Evolutionary conservation across 78 protist genomes (phyloP).

Genomic region (Speleostelium caveatum): DNA sequence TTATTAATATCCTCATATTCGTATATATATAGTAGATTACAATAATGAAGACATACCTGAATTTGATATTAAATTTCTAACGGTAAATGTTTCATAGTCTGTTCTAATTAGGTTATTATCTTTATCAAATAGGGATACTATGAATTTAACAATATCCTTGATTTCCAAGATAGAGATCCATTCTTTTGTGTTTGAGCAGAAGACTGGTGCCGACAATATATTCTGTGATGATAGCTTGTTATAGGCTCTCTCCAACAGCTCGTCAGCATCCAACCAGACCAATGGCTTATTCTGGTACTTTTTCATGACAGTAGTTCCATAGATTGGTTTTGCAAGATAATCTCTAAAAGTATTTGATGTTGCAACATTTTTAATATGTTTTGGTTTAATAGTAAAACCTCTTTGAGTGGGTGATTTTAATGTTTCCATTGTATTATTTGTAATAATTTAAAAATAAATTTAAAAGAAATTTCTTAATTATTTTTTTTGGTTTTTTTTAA

Average conservation of each 20-base stretch:
- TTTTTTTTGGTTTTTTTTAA: no score
- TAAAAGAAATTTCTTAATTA: no score
- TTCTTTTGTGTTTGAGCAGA: conserved; percentile 2
- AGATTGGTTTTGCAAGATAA: not conserved
- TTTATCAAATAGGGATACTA: conserved; percentile 34
- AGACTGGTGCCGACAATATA: conserved; percentile 49
- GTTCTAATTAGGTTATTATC: conserved; percentile 21
- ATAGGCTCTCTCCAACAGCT: conserved; percentile 17
- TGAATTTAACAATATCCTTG: conserved; percentile 22
- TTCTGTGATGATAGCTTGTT: conserved; percentile 21
- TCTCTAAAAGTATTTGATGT: not conserved
- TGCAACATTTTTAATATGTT: not conserved
- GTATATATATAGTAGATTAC: not conserved
- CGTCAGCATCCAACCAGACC: conserved; percentile 47
- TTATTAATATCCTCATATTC: not conserved
- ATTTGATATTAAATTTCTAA: conserved; percentile 28
- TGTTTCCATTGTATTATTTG: no score
- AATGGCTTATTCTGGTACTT: conserved; percentile 34
- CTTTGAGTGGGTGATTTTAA: no score
- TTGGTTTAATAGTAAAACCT: not conserved
- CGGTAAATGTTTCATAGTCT: not conserved
- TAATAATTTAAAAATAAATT: no score
- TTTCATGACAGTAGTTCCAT: conserved; percentile 1
- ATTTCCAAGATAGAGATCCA: conserved; percentile 61
- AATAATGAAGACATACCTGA: conserved; percentile 3